Base-by-base conservation (phyloP, 345 rosid species). In the Arabidopsis suecica region DNA sequence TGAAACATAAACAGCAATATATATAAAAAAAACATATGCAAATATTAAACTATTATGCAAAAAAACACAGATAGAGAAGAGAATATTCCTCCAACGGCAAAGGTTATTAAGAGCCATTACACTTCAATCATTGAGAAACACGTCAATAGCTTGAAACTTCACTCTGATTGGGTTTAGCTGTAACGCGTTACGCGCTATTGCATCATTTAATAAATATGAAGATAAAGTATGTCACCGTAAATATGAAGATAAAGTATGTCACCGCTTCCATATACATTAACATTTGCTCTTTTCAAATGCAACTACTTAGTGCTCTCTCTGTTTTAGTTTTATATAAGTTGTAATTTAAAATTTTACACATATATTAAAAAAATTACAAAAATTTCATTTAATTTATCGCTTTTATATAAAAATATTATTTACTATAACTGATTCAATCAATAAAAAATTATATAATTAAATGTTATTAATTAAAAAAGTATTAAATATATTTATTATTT, bases 101-200 rank as follows among this genome's bases (percentile, higher is more conserved):
- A 71, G 61, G 76, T 56, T 37, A 44, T n/a, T 25, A 62, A 45
- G 53, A 25, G 12, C 51, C 53, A 71, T 55, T 4, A 25, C 3
- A 28, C 23, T 51, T 62, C 57, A 68, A 76, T 76, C 5, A 76
- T 70, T 70, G 61, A 70, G 44, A 37, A 25, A 69, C 80, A 63
- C 75, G 75, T 77, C 60, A 62, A 56, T 50, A 77, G 38, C 37
- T 62, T 54, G 6, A 23, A 61, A 76, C 33, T 61, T 20, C 32
- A 55, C 66, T 63, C 32, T 64, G 61, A 47, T 48, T 71, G 71
- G 40, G 36, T 77, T 45, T 77, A 71, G 80, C 80, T 77, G 80
- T 77, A 71, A 70, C 80, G 76, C 80, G 80, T 5, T 64, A 77
- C 80, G 80, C 80, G 80, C n/a, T 77, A 71, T 77, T 57, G 18